A percentile compares a stretch with the other conserved stretches of the same genome.
Conservation (phyloP, 768 basidiomycete genomes). For the Piloderma croceum region DNA sequence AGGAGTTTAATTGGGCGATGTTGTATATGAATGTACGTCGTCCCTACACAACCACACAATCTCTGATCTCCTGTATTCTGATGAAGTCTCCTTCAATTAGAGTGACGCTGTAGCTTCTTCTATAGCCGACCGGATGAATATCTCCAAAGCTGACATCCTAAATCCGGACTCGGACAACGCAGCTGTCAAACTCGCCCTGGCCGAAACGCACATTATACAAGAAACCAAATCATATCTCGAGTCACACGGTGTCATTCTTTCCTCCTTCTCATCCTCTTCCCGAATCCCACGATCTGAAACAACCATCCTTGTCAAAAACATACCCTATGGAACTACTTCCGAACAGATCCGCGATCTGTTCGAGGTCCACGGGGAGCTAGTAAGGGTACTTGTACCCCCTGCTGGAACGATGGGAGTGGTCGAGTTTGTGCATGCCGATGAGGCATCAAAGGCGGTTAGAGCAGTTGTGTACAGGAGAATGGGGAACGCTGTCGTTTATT, state of each 20-base stretch:
- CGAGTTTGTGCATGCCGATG: conserved; percentile 68
- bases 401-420: conserved; percentile 92
- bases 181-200: conserved; percentile 92
- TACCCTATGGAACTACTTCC: conserved; percentile 81
- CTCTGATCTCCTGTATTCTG: conserved; percentile 14
- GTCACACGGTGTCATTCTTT: conserved; percentile 60
- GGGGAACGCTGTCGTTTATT: conserved; percentile 84
- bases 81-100: conserved; percentile 36
- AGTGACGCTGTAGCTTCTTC: conserved; percentile 91
- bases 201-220: conserved; percentile 92
- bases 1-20: conserved; percentile 90
- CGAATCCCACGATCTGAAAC: conserved; percentile 83
- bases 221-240: conserved; percentile 92
- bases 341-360: conserved; percentile 79
- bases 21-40: conserved; percentile 93
- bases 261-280: conserved; percentile 45
- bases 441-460: conserved; percentile 71
- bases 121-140: conserved; percentile 81
- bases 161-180: conserved; percentile 77
- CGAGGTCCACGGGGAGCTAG: conserved; percentile 63
- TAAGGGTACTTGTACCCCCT: conserved; percentile 77
- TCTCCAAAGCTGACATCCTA: conserved; percentile 83
- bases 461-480: conserved; percentile 83
- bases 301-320: conserved; percentile 90
- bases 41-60: conserved; percentile 11